Conservation (phyloP, 1,139 yeast species). For the Keqinozyma sinolaborantium region DNA sequence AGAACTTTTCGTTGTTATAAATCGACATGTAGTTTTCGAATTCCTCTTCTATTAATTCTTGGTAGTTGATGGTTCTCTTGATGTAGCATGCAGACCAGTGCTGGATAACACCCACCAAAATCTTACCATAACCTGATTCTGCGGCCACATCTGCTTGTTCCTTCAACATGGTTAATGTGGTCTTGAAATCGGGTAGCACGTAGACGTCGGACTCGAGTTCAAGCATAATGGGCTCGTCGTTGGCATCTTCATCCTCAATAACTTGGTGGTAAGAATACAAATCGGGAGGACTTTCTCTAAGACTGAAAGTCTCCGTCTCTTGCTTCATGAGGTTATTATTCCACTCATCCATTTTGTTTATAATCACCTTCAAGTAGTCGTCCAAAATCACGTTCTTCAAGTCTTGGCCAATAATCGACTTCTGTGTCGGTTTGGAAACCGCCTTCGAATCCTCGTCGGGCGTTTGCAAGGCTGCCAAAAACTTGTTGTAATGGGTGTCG, state of each 20-base stretch:
- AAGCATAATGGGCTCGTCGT: conserved; percentile 57
- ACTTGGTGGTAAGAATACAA: conserved; percentile 38
- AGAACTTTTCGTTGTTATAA: conserved; percentile 37
- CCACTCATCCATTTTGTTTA: conserved; percentile 81
- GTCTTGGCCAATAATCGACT: conserved; percentile 66
- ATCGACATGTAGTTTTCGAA: conserved; percentile 44
- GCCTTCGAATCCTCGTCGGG: conserved; percentile 23
- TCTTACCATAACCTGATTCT: conserved; percentile 79
- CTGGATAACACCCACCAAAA: conserved; percentile 77
- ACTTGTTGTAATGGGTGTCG: conserved; percentile 61
- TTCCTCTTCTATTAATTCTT: conserved; percentile 54
- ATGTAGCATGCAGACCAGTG: conserved; percentile 65
- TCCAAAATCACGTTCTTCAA: conserved; percentile 58
- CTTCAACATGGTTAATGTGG: conserved; percentile 69
- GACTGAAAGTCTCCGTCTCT: conserved; percentile 59
- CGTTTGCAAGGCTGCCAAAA: conserved; percentile 25
- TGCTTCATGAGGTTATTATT: conserved; percentile 59
- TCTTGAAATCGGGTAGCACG: conserved; percentile 51
- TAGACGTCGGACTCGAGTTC: conserved; percentile 71
- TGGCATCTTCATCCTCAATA: conserved; percentile 39
- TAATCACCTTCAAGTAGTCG: conserved; percentile 70
- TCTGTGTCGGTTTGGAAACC: conserved; percentile 34
- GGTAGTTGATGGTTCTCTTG: conserved; percentile 62
- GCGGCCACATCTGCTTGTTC: conserved; percentile 94
- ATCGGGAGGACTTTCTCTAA: conserved; percentile 71